Evolutionary conservation across 495 filamentous ascomycete genomes (phyloP).

Genomic region (Hypoxylon fuscum): DNA sequence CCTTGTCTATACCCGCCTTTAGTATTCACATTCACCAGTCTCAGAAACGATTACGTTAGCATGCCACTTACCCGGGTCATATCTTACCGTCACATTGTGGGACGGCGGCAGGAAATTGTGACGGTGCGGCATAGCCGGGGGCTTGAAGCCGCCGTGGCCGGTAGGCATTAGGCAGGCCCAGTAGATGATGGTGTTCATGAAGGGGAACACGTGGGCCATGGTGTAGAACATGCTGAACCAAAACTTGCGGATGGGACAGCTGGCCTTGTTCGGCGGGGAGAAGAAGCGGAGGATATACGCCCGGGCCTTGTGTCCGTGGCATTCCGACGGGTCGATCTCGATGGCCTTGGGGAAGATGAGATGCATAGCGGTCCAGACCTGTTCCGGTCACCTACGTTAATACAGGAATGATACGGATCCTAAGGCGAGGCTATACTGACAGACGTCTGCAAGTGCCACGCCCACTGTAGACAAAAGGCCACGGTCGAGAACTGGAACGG

Average conservation of each 20-base stretch:
- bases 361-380: conserved; percentile 62
- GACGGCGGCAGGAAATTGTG: background rate
- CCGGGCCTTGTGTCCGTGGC: conserved; percentile 20
- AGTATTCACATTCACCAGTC: conserved; percentile 1
- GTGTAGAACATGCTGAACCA: conserved; percentile 62
- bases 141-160: conserved; percentile 45
- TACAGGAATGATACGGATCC: background rate
- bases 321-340: conserved; percentile 37
- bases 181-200: conserved; percentile 57
- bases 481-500: conserved; percentile 60
- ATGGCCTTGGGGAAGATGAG: conserved; percentile 52
- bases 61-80: conserved; percentile 35
- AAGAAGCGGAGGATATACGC: conserved; percentile 43
- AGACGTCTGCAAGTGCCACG: conserved; percentile 54
- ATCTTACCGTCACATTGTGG: conserved; percentile 9
- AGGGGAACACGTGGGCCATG: conserved; percentile 51
- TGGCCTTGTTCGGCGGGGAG: conserved; percentile 49
- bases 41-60: background rate
- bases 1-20: conserved; percentile 28
- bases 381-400: conserved; percentile 8
- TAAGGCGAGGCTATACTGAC: conserved; percentile 17
- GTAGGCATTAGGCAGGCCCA: conserved; percentile 56
- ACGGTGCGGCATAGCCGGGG: conserved; percentile 32
- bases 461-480: conserved; percentile 49
- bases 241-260: conserved; percentile 46